Conservation (phyloP, 768 basidiomycete genomes). For the Kwoniella dejecticola region DNA sequence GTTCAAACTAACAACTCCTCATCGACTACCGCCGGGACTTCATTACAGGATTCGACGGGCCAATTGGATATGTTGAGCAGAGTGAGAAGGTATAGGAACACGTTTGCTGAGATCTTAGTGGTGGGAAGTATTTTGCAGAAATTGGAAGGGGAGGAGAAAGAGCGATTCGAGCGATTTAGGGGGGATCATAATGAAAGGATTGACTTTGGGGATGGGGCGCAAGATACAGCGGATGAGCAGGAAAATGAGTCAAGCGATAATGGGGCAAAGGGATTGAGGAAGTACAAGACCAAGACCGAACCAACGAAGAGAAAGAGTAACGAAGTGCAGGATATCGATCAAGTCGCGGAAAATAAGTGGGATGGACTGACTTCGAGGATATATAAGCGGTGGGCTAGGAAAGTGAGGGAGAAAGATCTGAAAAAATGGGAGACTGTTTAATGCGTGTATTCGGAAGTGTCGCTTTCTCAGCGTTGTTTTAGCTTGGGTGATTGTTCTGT, state of each 20-base stretch:
- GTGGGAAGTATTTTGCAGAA: slow-evolving; percentile 45
- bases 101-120: slow-evolving; percentile 51
- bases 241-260: neutral
- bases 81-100: slow-evolving; percentile 43
- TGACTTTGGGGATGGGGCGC: slow-evolving; percentile 2
- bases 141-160: slow-evolving; percentile 46
- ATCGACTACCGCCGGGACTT: neutral
- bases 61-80: slow-evolving; percentile 25
- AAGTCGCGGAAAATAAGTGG: slow-evolving; percentile 25
- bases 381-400: slow-evolving; percentile 20
- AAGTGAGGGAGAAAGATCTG: slow-evolving; percentile 21
- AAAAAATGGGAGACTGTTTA: slow-evolving; percentile 11
- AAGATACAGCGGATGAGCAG: neutral
- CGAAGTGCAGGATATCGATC: slow-evolving; percentile 18
- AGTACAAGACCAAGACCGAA: neutral
- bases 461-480: too few species aligned
- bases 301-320: neutral
- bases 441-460: neutral
- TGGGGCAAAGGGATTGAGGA: neutral
- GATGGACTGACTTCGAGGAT: slow-evolving; percentile 26
- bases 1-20: neutral
- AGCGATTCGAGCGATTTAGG: slow-evolving; percentile 41
- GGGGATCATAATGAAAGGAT: slow-evolving; percentile 20
- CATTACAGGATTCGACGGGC: slow-evolving; percentile 9
- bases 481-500: too few species aligned